These are phyloP conservation scores for Plantago elongata DNA, from an alignment of 257 asterid species.

Conservation along the genomic window DNA sequence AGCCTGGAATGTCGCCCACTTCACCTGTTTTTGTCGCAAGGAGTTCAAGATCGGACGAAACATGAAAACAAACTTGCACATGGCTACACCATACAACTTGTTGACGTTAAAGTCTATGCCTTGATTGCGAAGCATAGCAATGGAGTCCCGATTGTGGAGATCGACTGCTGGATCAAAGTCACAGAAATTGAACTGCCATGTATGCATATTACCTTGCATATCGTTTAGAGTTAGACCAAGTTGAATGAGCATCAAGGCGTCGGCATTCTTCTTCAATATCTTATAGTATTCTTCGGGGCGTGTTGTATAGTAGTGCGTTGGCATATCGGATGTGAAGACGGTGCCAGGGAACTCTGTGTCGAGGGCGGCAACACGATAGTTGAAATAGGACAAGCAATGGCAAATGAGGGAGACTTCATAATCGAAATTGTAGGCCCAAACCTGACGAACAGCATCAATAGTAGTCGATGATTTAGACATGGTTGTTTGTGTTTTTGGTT, in stretches of 20 bases:
- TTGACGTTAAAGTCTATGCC: slow-evolving; percentile 22
- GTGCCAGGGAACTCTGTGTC: slow-evolving; percentile 31
- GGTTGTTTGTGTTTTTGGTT: no score
- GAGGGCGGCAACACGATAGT: background rate
- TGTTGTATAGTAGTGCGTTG: background rate
- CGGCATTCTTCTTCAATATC: slow-evolving; percentile 26
- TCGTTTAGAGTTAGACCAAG: slow-evolving; percentile 34
- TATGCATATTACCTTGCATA: slow-evolving; percentile 12
- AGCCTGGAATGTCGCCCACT: slow-evolving; percentile 36
- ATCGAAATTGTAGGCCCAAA: no score
- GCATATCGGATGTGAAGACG: background rate
- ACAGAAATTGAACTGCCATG: slow-evolving; percentile 36
- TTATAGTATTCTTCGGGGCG: background rate
- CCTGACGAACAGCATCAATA: no score
- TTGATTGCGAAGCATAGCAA: slow-evolving; percentile 8
- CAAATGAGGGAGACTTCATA: no score
- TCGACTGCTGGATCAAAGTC: slow-evolving; percentile 27
- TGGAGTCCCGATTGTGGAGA: slow-evolving; percentile 19
- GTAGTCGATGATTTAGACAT: no score
- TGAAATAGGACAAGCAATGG: no score
- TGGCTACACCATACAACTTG: slow-evolving; percentile 8
- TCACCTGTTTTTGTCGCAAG: background rate
- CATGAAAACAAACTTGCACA: background rate
- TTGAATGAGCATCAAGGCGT: slow-evolving; percentile 25
- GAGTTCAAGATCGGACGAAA: background rate